Base-by-base conservation (phyloP, 306 rosid species). In the Potentilla sterilis region DNA sequence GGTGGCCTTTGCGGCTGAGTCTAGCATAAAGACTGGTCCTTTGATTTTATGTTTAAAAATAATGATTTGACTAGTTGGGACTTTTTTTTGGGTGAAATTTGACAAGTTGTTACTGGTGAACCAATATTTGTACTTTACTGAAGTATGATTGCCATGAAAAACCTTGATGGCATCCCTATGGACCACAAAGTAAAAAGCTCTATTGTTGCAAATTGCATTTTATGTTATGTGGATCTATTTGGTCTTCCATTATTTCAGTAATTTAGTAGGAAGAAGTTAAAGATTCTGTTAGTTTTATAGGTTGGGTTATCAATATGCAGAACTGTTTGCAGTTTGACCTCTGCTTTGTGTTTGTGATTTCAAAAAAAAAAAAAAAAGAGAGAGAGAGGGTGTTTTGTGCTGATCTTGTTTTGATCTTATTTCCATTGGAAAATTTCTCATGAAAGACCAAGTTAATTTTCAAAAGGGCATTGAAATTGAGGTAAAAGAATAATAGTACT, bases 101-200 rank as follows among this genome's bases (percentile, higher is more conserved):
- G 63, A 57, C 35, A 57, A 61, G 21, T 61, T 54, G 70, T 44
- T 35, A 74, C 58, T 37, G 32, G 69, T 82, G 55, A 68, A 59
- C 34, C 44, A 47, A 16, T 9, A 28, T 62, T 67, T 82, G 59
- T 6, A 6, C 63, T 38, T 12, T 40, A 24, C 13, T 8, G 62
- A 14, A 24, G 66, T 24, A 28, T 40, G 15, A 18, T 58, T 40
- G 19, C 62, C 76, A 32, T 24, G 16, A 38, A 40, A 70, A 48
- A 70, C 7, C 47, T 48, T 70, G 62, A 70, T 49, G 16, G 34
- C 62, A 18, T 34, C 1, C 46, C 46, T 4, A 24, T 70, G 62
- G 42, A 49, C 47, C 63, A 49, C 46, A 49, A 58, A 46, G 21
- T 61, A 14, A 28, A 18, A 44, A 18, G 44, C 46, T 44, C 32